Evolutionary conservation across 192 early-diverging fungal genomes (phyloP), one percentile per base, ranked within the genome.

Genomic region (Spizellomyces punctatus): DNA sequence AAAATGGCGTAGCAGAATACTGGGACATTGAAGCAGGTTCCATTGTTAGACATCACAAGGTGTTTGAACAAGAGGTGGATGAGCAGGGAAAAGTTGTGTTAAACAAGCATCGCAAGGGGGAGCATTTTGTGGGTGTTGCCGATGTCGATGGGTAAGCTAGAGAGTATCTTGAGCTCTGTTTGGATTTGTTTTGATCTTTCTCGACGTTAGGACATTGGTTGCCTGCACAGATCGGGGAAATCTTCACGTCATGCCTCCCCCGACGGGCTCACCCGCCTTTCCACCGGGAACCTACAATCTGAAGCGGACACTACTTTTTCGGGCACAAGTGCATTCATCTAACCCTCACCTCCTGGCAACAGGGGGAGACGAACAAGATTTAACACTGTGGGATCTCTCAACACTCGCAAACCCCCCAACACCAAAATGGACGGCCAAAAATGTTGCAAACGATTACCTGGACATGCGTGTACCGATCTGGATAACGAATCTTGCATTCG

Each of bases 351-450:
- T 95, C 10, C 83, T 98, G 76, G 93, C 91, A 0, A 90, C 90
- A 6, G 95, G 91, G 45, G 95, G 95, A 14, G 91, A 93, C 58
- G 93, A 95, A 71, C 89, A 89, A 46, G 95, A 98, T 64, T 76
- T 96, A 63, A 85, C 82, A 5, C 50, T 96, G 8, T 98, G 93
- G 89, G 87, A 93, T 72, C 66, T 89, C 41, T 64, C 17, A 46
- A 7, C 55, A 71, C 72, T 69, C 46, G 78, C 36, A 60, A 73
- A 67, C 63, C 74, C 73, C 54, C 50, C 48, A 44, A 8, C 67
- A 27, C 87, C 89, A 9, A 27, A 91, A 8, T 96, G 92, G 83
- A 87, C 82, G 62, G 89, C 95, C 47, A 94, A 93, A 75, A 98
- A 98, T 76, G 92, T 84, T 27, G 76, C 82, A 41, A 87, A 93